Evolutionary conservation across 768 basidiomycete species (phyloP), one percentile per base, ranked within the genome.

Genomic region (Crepidotus variabilis): DNA sequence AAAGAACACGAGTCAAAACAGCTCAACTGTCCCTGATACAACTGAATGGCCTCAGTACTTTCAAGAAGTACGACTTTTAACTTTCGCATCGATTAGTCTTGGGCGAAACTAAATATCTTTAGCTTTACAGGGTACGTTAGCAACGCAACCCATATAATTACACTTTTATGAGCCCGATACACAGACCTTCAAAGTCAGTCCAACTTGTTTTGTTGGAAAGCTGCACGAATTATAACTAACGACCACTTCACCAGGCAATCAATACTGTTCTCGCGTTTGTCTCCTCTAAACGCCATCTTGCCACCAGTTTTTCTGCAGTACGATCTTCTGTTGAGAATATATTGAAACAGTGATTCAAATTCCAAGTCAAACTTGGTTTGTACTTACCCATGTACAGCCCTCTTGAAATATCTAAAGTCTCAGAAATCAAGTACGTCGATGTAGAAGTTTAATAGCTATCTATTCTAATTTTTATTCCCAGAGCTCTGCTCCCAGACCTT

Each of bases 211-310:
- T 22, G 28, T 34, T 18, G 32, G 54, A 43, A 3, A 24, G 6
- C 22, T 6, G 14, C 43, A 16, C 6, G 9, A n/a, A 24, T 10
- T 36, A 13, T 1, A 20, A 50, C 39, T 46, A 45, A 33, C 24
- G 22, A 48, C 39, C 51, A n/a, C n/a, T 14, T 4, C 20, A 48
- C 43, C 47, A 95, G 90, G 90, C 92, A 9, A 73, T 95, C 48
- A 95, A 94, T 62, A 92, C 92, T 13, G 90, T 96, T 3, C 79
- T 94, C 39, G 92, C 89, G 0, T 96, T 96, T 64, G 80, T 92
- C 36, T 89, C 90, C 2, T 86, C 90, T 0, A 79, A 90, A 58
- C 89, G 90, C 60, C 83, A 90, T 60, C 69, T 95, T 33, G 88
- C 91, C 6, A 86, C 83, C 6, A 94, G 90, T 0, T 95, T 94